These are phyloP conservation scores for Artemisia tridentata DNA, from an alignment of 129 eudicot genomes.

Conservation along the genomic window DNA sequence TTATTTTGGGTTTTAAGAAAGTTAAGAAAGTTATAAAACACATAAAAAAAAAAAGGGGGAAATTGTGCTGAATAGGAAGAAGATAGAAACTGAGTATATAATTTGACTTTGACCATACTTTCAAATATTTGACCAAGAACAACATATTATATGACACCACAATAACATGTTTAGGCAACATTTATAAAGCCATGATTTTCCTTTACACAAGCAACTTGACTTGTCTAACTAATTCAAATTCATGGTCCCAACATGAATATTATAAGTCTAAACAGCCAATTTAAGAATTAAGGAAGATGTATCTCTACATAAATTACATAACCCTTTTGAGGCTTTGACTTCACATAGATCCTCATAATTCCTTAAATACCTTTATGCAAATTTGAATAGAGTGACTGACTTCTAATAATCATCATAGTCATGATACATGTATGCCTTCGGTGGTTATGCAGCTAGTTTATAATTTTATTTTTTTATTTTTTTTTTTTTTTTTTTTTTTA, in stretches of 20 bases:
- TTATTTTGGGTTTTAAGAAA: too few relatives aligned
- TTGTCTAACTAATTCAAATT: slow-evolving; percentile 31
- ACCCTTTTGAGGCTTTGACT: slow-evolving; percentile 13
- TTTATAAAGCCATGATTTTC: background rate
- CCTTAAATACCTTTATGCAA: background rate
- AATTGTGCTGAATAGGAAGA: slow-evolving; percentile 12
- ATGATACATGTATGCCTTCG: background rate
- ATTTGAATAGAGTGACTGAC: background rate
- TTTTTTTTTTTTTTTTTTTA: too few relatives aligned
- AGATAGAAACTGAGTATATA: slow-evolving; percentile 5
- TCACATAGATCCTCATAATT: background rate
- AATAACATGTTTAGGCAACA: slow-evolving; percentile 23
- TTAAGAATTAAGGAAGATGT: background rate
- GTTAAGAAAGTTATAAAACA: background rate
- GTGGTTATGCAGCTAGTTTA: background rate
- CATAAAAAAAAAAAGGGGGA: background rate
- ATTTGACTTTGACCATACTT: slow-evolving; percentile 22
- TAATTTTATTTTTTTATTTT: too few relatives aligned
- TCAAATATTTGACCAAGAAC: slow-evolving; percentile 21
- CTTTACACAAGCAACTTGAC: slow-evolving; percentile 25
- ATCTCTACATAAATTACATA: background rate
- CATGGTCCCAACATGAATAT: slow-evolving; percentile 20
- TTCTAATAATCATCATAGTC: background rate
- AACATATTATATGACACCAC: slow-evolving; percentile 11
- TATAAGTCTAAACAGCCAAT: slow-evolving; percentile 9